phyloP scores from a whole-genome alignment of 345 rosid species.

The Eutrema japonicum region DNA sequence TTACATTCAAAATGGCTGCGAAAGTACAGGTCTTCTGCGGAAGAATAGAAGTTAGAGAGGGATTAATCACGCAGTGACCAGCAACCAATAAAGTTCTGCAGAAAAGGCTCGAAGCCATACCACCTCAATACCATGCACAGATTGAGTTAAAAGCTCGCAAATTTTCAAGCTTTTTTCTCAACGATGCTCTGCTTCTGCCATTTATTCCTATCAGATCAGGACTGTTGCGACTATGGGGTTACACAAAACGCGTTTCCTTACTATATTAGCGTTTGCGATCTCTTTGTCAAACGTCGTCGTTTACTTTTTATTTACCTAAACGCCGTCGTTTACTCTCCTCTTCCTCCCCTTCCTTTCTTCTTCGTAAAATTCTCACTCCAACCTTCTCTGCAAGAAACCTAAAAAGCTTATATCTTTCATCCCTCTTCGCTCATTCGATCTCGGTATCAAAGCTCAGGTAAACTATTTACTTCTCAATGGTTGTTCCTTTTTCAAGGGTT shows the following conservation, averaged over 20 bases:
- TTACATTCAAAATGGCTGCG: conserved; percentile 51
- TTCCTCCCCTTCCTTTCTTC: background rate
- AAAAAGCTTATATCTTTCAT: conserved; percentile 1
- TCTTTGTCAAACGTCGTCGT: background rate
- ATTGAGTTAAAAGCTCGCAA: conserved; percentile 14
- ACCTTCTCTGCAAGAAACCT: conserved; percentile 43
- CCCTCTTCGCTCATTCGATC: conserved; percentile 32
- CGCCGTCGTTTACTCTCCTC: background rate
- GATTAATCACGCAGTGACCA: conserved; percentile 49
- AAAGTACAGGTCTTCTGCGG: conserved; percentile 41
- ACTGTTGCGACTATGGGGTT: background rate
- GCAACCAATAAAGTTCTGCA: conserved; percentile 43
- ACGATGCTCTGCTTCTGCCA: conserved; percentile 12
- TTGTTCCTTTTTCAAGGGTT: background rate
- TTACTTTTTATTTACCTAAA: background rate
- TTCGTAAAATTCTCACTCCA: conserved; percentile 24
- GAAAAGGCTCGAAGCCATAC: conserved; percentile 54
- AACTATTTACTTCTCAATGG: conserved; percentile 1
- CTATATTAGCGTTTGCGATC: background rate
- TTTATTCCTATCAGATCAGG: background rate
- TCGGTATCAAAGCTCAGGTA: conserved; percentile 26
- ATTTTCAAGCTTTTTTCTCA: conserved; percentile 8
- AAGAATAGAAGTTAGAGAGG: conserved; percentile 30
- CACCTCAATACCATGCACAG: background rate
- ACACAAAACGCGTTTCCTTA: conserved; percentile 1